Percentiles rank a stretch among this genome's conserved stretches.
Conservation (phyloP, 495 filamentous ascomycete genomes). For the Xylaria telfairii region DNA sequence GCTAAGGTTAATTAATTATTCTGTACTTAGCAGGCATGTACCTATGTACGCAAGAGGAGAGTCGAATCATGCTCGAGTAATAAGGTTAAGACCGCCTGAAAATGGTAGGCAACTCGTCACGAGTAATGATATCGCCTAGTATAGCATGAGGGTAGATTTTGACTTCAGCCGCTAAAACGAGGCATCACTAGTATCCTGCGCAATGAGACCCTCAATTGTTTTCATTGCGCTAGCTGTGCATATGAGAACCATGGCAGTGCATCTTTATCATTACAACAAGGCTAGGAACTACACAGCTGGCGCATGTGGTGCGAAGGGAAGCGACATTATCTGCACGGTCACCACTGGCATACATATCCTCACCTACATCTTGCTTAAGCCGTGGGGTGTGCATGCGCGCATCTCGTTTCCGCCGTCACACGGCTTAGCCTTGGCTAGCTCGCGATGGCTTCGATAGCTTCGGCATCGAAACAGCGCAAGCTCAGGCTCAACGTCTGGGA, state of each 20-base stretch:
- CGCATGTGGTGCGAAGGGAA: neutral
- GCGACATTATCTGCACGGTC: constrained; percentile 6
- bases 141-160: neutral
- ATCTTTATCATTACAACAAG: neutral
- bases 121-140: neutral
- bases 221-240: neutral
- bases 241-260: constrained; percentile 7
- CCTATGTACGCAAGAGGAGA: neutral
- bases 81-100: neutral
- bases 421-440: constrained; percentile 20
- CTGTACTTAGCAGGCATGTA: too few species aligned
- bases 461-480: constrained; percentile 20
- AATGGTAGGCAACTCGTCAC: neutral
- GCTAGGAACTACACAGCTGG: neutral
- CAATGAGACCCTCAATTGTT: neutral
- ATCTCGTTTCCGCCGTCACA: constrained; percentile 12
- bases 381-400: constrained; percentile 13
- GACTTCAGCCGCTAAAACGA: neutral
- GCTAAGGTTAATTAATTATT: too few species aligned
- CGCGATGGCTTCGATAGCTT: constrained; percentile 26
- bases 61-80: neutral
- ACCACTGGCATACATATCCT: neutral
- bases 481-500: constrained; percentile 15
- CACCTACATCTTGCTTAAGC: neutral
- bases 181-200: neutral